A percentile compares a stretch with the other conserved stretches of the same genome.
phyloP scores from a whole-genome alignment of 2,329 filamentous ascomycete genomes.

The Aspergillus sp. region DNA sequence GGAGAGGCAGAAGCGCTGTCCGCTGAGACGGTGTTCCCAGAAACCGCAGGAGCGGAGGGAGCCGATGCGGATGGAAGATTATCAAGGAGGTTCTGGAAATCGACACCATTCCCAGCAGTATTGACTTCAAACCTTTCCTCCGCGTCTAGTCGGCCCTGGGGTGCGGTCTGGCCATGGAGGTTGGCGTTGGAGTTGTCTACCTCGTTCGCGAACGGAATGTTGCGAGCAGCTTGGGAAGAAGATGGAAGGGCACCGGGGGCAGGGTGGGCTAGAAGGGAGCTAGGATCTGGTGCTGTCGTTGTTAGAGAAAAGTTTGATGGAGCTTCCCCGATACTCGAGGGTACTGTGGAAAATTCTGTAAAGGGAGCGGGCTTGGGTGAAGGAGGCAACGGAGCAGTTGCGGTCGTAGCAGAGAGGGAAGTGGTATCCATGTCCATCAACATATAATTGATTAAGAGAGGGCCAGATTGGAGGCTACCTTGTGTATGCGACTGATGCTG shows the following conservation, averaged over 20 bases:
- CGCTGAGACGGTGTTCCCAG: constrained; percentile 24
- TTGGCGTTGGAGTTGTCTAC: constrained; percentile 28
- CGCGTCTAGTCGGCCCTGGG: constrained; percentile 25
- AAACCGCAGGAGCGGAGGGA: constrained; percentile 25
- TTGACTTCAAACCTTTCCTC: constrained; percentile 22
- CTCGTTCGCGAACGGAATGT: constrained; percentile 28
- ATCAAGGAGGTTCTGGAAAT: constrained; percentile 51
- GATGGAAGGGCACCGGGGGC: constrained; percentile 22
- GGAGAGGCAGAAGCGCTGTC: constrained; percentile 28
- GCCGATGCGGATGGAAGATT: constrained; percentile 42
- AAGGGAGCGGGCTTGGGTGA: constrained; percentile 20
- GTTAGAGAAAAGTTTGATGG: constrained; percentile 26
- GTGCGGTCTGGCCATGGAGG: constrained; percentile 20
- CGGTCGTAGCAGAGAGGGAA: constrained; percentile 20
- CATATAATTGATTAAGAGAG: constrained; percentile 24
- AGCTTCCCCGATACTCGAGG: constrained; percentile 12
- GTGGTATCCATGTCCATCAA: constrained; percentile 29
- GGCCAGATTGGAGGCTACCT: constrained; percentile 35
- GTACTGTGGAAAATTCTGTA: constrained; percentile 12
- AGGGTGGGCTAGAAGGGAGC: constrained; percentile 26
- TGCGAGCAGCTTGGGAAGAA: constrained; percentile 28
- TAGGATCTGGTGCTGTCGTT: constrained; percentile 26
- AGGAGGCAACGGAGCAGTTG: constrained; percentile 18
- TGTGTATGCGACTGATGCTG: constrained; percentile 18
- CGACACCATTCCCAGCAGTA: constrained; percentile 40